Evolutionary conservation across 1,284 basidiomycete genomes (phyloP).

Genomic region (Nidula niveotomentosa): DNA sequence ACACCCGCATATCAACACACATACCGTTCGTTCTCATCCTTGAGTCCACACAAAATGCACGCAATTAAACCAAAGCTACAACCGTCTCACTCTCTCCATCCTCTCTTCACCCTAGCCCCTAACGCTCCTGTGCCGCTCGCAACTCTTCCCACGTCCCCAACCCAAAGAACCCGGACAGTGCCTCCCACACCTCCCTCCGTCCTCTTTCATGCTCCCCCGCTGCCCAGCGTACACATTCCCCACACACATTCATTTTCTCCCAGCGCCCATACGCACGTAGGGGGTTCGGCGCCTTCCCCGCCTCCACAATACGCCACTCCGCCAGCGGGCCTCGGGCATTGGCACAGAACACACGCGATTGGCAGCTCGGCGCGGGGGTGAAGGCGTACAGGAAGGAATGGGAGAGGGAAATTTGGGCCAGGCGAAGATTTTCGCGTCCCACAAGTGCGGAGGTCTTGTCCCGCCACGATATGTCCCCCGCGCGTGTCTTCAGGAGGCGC

Average conservation of each 20-base stretch:
- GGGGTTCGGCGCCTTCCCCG: constrained; percentile 30
- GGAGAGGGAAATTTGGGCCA: constrained; percentile 37
- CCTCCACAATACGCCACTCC: constrained; percentile 37
- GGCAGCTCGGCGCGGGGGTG: constrained; percentile 25
- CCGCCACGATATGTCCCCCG: constrained; percentile 33
- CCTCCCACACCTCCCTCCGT: constrained; percentile 38
- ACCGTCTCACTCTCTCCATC: too few relatives aligned
- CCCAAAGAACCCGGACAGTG: constrained; percentile 28
- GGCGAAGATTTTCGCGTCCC: constrained; percentile 35
- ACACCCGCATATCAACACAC: too few relatives aligned
- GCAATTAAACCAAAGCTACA: too few relatives aligned
- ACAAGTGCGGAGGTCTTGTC: constrained; percentile 36
- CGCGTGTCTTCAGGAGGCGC: constrained; percentile 32
- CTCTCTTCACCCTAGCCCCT: too few relatives aligned
- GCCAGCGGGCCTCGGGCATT: constrained; percentile 31
- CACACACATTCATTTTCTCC: constrained; percentile 35
- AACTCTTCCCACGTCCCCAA: neutral
- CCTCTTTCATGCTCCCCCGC: constrained; percentile 33
- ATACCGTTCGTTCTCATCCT: too few relatives aligned
- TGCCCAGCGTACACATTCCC: constrained; percentile 30
- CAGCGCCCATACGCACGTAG: constrained; percentile 33
- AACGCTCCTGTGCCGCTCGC: neutral
- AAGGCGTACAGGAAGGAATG: constrained; percentile 39
- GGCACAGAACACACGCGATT: constrained; percentile 22
- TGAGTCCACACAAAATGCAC: too few relatives aligned